Conservation (phyloP, 176 grass and related monocot species). For the Aegilops speltoides region DNA sequence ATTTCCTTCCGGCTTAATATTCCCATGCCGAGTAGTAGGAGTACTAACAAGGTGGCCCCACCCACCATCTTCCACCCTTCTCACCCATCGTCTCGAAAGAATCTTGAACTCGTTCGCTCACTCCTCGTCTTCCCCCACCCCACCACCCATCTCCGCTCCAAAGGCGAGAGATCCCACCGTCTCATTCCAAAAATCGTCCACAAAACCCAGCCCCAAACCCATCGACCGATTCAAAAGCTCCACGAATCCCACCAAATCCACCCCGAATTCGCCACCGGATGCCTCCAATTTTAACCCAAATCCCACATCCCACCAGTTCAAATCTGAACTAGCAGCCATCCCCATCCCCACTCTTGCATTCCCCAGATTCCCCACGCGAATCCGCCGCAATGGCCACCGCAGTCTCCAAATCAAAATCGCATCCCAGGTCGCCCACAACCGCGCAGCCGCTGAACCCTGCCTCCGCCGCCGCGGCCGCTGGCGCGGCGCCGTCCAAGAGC, state of each 20-base stretch:
- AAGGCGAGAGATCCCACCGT: conserved; percentile 47
- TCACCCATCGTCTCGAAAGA: conserved; percentile 34
- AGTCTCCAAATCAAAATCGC: conserved; percentile 53
- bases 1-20: neutral
- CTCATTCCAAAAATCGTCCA: conserved; percentile 36
- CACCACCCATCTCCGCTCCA: conserved; percentile 1
- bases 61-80: neutral
- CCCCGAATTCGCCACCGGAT: conserved; percentile 21
- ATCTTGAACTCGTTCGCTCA: conserved; percentile 29
- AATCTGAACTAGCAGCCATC: conserved; percentile 43
- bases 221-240: conserved; percentile 15
- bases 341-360: neutral
- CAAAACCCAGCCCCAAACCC: conserved; percentile 7
- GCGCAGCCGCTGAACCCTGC: conserved; percentile 28
- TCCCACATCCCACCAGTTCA: conserved; percentile 24
- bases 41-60: neutral
- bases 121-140: conserved; percentile 6
- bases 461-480: neutral
- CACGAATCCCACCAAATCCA: conserved; percentile 31
- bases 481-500: conserved; percentile 45
- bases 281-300: conserved; percentile 2
- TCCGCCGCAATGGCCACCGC: conserved; percentile 45
- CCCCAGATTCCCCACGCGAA: conserved; percentile 20
- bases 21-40: too few relatives aligned
- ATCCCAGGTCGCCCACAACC: conserved; percentile 40